Evolutionary conservation across 2,329 filamentous ascomycete genomes (phyloP).

Genomic region (Cercospora zeae-maydis): DNA sequence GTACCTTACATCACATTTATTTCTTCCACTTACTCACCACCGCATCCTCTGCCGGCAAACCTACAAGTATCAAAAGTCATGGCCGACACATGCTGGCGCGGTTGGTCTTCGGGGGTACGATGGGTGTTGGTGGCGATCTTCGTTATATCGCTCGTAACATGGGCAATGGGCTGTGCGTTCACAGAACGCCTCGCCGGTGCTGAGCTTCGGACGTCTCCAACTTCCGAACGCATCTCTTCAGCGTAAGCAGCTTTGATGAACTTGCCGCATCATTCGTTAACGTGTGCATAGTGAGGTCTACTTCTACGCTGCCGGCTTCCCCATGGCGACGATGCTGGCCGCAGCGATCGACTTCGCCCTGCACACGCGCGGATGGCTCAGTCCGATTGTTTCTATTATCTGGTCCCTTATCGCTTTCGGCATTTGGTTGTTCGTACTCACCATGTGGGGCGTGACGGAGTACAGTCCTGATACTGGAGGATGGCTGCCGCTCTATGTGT

Average conservation of each 20-base stretch:
- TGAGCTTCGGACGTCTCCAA: not conserved
- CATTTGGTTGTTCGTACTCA: not conserved
- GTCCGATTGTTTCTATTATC: conserved; percentile 5
- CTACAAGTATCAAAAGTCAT: not conserved
- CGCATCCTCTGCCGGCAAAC: too few relatives aligned
- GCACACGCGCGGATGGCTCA: not conserved
- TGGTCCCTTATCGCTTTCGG: conserved; percentile 5
- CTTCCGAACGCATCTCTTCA: not conserved
- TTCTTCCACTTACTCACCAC: too few relatives aligned
- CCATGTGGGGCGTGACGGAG: conserved; percentile 4
- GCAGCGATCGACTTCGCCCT: conserved; percentile 6
- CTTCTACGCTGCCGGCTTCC: conserved; percentile 5
- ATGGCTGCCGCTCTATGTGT: not conserved
- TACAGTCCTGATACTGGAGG: not conserved
- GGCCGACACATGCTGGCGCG: conserved; percentile 6
- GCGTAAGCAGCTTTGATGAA: not conserved
- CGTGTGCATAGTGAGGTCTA: not conserved
- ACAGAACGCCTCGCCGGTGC: not conserved
- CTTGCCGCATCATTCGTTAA: not conserved
- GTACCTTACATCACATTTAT: not conserved
- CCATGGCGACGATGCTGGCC: conserved; percentile 11
- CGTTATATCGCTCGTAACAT: not conserved
- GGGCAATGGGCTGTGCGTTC: conserved; percentile 6
- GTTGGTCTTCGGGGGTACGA: not conserved
- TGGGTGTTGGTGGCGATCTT: not conserved